Conservation (phyloP, 1,139 yeast species). For the Kodamaea alishanica region DNA sequence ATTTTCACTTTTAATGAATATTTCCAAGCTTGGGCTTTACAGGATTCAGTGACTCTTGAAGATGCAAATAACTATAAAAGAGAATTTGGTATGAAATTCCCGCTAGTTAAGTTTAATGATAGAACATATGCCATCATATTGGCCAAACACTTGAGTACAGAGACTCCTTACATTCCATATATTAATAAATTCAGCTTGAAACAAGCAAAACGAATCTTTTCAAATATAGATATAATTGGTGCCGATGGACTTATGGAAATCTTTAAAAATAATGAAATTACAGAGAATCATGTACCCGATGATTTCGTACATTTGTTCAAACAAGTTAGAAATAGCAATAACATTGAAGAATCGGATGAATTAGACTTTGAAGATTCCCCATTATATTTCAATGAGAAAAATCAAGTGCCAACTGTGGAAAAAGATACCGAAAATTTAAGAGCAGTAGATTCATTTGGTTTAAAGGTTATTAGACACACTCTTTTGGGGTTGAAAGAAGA, state of each 20-base stretch:
- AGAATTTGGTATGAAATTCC: conserved; percentile 27
- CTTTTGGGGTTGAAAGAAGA: conserved; percentile 57
- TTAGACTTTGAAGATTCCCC: conserved; percentile 20
- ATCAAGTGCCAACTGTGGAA: conserved; percentile 31
- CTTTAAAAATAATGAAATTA: conserved; percentile 24
- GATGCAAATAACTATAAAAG: conserved; percentile 29
- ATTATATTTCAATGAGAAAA: conserved; percentile 26
- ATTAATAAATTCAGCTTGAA: conserved; percentile 18
- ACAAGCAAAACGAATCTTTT: conserved; percentile 40
- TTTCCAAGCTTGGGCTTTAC: conserved; percentile 32
- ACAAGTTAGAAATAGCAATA: conserved; percentile 18
- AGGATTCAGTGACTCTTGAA: conserved; percentile 22
- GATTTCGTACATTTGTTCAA: conserved; percentile 32
- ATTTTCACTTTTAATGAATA: conserved; percentile 37
- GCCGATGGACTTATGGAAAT: conserved; percentile 52
- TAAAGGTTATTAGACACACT: conserved; percentile 77
- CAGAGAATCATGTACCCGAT: conserved; percentile 30
- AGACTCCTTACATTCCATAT: conserved; percentile 11
- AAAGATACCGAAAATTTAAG: conserved; percentile 57
- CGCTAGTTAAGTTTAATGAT: conserved; percentile 34
- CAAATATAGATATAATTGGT: conserved; percentile 68
- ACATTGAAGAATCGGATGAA: conserved; percentile 11
- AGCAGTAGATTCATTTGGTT: conserved; percentile 76
- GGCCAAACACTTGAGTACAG: conserved; percentile 13
- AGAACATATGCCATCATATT: conserved; percentile 43